Conservation (phyloP, 495 filamentous ascomycete species). For the Lophiotrema nucula region DNA sequence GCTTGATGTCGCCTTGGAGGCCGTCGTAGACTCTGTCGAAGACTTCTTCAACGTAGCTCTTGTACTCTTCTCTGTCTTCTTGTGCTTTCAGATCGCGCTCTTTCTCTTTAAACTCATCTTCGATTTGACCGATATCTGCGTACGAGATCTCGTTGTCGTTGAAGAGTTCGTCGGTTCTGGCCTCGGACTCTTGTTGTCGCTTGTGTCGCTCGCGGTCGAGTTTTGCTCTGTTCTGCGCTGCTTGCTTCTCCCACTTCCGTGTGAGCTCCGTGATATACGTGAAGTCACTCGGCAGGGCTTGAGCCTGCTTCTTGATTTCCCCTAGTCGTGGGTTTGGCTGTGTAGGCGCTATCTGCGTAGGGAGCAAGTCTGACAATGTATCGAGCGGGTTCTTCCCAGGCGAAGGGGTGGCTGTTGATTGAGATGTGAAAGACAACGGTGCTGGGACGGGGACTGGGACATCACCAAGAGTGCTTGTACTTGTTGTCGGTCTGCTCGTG, state of each 20-base stretch:
- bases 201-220: conserved; percentile 50
- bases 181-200: conserved; percentile 57
- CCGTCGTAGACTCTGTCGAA: conserved; percentile 54
- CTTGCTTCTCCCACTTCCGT: conserved; percentile 49
- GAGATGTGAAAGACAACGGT: neutral
- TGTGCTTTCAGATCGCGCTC: conserved; percentile 55
- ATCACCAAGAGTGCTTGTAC: conserved; percentile 2
- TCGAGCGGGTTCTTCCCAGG: conserved; percentile 8
- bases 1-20: conserved; percentile 53
- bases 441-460: conserved; percentile 3
- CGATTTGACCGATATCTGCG: conserved; percentile 59
- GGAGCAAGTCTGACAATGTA: conserved; percentile 12
- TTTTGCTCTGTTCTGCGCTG: conserved; percentile 44
- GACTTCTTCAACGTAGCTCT: conserved; percentile 52
- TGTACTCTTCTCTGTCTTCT: conserved; percentile 57
- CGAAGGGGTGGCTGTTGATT: neutral
- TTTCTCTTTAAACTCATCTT: conserved; percentile 58
- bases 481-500: conserved; percentile 14
- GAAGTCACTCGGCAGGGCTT: conserved; percentile 42
- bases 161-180: conserved; percentile 55
- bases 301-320: conserved; percentile 2
- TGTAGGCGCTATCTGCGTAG: neutral
- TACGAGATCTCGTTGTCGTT: conserved; percentile 61
- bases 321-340: conserved; percentile 6
- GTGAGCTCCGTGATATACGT: conserved; percentile 49